These are phyloP conservation scores for Podospora fimiseda DNA, from an alignment of 495 filamentous ascomycete genomes.

Conservation along the genomic window DNA sequence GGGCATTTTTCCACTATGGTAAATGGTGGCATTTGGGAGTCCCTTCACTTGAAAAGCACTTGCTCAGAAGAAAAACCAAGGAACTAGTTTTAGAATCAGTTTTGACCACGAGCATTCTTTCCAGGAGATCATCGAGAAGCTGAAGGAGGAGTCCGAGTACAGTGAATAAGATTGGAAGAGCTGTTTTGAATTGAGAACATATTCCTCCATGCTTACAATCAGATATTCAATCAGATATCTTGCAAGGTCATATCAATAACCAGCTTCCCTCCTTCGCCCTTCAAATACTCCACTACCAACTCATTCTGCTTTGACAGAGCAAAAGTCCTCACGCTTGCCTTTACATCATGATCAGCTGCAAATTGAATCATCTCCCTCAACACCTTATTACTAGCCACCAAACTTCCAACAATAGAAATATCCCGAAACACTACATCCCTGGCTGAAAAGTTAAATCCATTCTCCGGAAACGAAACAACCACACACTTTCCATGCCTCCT, in stretches of 20 bases:
- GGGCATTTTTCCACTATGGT: no score
- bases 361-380: constrained; percentile 32
- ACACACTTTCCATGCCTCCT: constrained; percentile 35
- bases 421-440: constrained; percentile 36
- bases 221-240: background rate
- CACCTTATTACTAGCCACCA: constrained; percentile 31
- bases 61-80: no score
- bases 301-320: constrained; percentile 30
- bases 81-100: no score
- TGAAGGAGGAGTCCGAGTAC: no score
- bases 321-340: constrained; percentile 30
- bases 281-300: constrained; percentile 38
- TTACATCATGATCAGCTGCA: constrained; percentile 25
- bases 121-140: no score
- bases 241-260: constrained; percentile 33
- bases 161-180: background rate
- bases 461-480: constrained; percentile 33
- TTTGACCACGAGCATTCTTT: no score
- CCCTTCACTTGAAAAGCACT: no score
- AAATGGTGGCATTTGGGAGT: no score
- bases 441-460: constrained; percentile 32
- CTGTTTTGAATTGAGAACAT: background rate
- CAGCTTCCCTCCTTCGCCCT: constrained; percentile 35
- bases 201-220: background rate
- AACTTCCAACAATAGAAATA: constrained; percentile 30